Percentiles rank a stretch among this genome's conserved stretches.
Conservation (phyloP, 2,329 filamentous ascomycete species). For the Botrytis byssoidea region DNA sequence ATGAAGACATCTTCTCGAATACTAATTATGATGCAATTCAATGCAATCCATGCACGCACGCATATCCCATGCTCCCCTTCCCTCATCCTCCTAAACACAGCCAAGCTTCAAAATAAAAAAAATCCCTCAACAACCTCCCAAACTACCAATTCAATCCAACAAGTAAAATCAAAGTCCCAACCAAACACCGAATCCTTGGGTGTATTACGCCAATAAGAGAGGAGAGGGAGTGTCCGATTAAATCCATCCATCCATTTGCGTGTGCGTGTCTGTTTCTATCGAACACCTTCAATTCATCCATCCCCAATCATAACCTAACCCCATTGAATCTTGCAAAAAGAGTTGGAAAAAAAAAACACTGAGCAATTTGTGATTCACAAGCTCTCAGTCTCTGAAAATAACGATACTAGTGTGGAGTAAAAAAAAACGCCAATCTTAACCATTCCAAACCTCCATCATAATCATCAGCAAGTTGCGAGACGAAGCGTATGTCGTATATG, state of each 20-base stretch:
- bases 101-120: not conserved
- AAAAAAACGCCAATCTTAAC: conserved; percentile 3
- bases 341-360: not conserved
- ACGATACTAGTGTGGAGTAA: conserved; percentile 1
- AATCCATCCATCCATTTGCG: not conserved
- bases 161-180: not conserved
- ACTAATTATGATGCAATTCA: not conserved
- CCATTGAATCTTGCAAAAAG: not conserved
- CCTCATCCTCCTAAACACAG: not conserved
- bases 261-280: conserved; percentile 1
- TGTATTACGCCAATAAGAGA: not conserved
- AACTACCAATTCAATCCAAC: not conserved
- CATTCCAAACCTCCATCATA: conserved; percentile 7
- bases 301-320: not conserved
- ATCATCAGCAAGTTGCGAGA: not conserved
- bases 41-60: not conserved
- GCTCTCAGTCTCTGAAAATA: not conserved
- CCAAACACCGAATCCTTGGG: not conserved
- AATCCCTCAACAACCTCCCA: not conserved
- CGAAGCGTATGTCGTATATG: not conserved
- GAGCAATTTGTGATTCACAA: conserved; percentile 14
- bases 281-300: conserved; percentile 2
- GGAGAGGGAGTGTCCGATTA: not conserved
- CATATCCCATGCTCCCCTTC: too few species aligned
- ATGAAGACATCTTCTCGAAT: not conserved